Conservation (phyloP, 2,329 filamentous ascomycete species). For the Drechmeria coniospora region DNA sequence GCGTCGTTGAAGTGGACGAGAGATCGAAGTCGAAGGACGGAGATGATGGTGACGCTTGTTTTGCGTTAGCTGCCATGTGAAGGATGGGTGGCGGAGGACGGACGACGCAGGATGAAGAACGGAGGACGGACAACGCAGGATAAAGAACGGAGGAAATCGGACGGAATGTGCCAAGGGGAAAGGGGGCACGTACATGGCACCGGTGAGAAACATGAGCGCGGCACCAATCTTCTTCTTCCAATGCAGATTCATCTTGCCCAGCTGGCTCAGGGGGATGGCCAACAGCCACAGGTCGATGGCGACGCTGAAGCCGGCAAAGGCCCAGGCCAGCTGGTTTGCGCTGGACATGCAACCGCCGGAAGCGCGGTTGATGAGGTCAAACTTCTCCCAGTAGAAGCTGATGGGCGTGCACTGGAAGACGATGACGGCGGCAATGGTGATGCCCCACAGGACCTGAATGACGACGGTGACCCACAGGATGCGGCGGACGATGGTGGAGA, state of each 20-base stretch:
- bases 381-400: constrained; percentile 23
- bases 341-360: constrained; percentile 25
- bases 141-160: no score
- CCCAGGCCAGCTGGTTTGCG: constrained; percentile 22
- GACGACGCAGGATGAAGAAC: no score
- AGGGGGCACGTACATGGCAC: constrained; percentile 17
- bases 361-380: constrained; percentile 13
- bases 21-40: constrained; percentile 3
- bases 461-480: constrained; percentile 17
- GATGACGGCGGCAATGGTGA: constrained; percentile 15
- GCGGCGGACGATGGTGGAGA: constrained; percentile 11
- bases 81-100: no score
- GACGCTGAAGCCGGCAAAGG: constrained; percentile 25
- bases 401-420: constrained; percentile 24
- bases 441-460: constrained; percentile 14
- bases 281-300: constrained; percentile 26
- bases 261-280: constrained; percentile 22
- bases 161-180: neutral
- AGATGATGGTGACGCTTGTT: constrained; percentile 5
- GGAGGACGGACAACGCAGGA: no score
- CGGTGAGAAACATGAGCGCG: constrained; percentile 26
- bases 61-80: no score
- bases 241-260: constrained; percentile 17
- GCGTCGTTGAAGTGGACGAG: constrained; percentile 3
- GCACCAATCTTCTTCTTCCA: constrained; percentile 27